These are phyloP conservation scores for Linnemannia schmuckeri DNA, from an alignment of 192 early-diverging fungal genomes.

Conservation along the genomic window DNA sequence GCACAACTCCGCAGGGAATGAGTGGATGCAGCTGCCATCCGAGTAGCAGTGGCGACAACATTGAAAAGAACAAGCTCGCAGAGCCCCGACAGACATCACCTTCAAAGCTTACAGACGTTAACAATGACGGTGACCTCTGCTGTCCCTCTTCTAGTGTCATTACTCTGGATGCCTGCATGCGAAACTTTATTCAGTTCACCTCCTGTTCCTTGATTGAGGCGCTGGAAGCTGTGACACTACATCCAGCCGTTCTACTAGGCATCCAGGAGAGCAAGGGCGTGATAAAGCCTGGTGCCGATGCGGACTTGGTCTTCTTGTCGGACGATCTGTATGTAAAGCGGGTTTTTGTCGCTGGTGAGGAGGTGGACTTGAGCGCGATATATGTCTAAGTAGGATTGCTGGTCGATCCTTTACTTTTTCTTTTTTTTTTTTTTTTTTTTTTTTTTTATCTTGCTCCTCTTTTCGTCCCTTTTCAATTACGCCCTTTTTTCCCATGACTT, in stretches of 20 bases:
- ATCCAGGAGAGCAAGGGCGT: slow-evolving; percentile 80
- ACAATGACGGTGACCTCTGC: slow-evolving; percentile 49
- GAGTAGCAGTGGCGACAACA: background rate
- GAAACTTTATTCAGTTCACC: slow-evolving; percentile 85
- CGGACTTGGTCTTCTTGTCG: slow-evolving; percentile 81
- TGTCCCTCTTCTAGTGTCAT: slow-evolving; percentile 63
- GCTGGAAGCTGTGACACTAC: slow-evolving; percentile 84
- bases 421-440: too few species aligned
- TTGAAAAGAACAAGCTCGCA: background rate
- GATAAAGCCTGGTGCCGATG: slow-evolving; percentile 78
- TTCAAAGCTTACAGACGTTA: slow-evolving; percentile 17
- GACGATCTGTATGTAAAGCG: slow-evolving; percentile 72
- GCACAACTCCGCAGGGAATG: background rate
- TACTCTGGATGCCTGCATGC: slow-evolving; percentile 80
- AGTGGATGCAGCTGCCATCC: slow-evolving; percentile 27
- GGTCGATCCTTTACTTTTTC: background rate
- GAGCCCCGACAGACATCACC: background rate
- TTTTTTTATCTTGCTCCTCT: too few species aligned
- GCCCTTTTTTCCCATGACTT: too few species aligned
- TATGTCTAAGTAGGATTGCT: background rate
- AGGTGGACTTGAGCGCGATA: slow-evolving; percentile 58
- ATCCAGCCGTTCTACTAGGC: slow-evolving; percentile 82
- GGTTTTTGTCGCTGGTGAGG: slow-evolving; percentile 77
- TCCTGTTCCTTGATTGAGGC: slow-evolving; percentile 82
- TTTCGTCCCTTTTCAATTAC: too few species aligned